Base-by-base conservation (phyloP, 768 basidiomycete genomes). In the Harrya chromipes region DNA sequence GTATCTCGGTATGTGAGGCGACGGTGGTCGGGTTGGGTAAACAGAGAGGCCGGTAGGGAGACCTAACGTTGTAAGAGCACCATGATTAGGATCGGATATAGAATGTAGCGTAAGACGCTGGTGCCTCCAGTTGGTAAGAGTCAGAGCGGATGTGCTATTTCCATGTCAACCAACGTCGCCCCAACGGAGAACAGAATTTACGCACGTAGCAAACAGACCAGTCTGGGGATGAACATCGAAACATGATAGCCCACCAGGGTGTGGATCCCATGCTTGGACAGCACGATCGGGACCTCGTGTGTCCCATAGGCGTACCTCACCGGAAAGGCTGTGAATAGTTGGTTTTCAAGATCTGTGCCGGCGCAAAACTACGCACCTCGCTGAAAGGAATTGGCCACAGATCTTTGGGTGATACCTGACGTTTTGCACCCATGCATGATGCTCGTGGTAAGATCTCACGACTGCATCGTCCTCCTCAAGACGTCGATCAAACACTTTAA, bases 401-500 rank as follows among this genome's bases (percentile, higher is more conserved):
- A 79, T 70, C 6, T 75, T 81, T 2, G 89, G 82, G 68, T 95
- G 88, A 77, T 91, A 87, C 52, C 84, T 82, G 26, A 90, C 91
- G 57, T 87, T 94, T 65, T 92, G 90, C 7, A 98, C 82, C 93
- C 94, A 97, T 10, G 88, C 81, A 67, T 95, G 94, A 43, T 80
- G 78, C 26, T 83, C 81, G 35, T 76, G 71, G 63, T 89, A 94
- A 2, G 81, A 81, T 43, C 87, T 75, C 16, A 97, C 82, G 16
- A 95, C 84, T 5, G 90, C 83, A 49, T 92, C 84, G 8, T 92
- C 85, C 44, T 86, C 84, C 53, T 85, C 82, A 12, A 91, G 67
- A n/a, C 97, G 82, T 29, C 89, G 85, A 72, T 99, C 97, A 69
- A 94, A 98, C 3, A 97, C 74, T 59, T 89, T 85, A 45, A 98